Percentiles rank a stretch among this genome's conserved stretches.
phyloP scores from a whole-genome alignment of 2,329 filamentous ascomycete species.

The Diaporthe australafricana region DNA sequence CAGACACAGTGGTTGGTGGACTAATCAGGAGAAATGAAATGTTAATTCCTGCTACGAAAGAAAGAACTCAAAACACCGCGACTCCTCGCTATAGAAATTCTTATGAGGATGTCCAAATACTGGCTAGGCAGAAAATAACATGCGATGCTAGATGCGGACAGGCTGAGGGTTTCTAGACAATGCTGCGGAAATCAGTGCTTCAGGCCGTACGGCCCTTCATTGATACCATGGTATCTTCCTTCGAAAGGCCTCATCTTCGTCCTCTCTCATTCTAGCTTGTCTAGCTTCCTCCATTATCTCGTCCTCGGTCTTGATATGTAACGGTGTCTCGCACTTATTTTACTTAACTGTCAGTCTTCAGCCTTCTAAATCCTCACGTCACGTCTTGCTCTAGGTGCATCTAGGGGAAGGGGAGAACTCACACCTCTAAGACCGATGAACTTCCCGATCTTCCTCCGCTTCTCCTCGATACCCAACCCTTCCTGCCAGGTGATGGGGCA shows the following conservation, averaged over 20 bases:
- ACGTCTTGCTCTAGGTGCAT: not conserved
- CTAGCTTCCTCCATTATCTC: constrained; percentile 59
- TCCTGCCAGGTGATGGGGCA: constrained; percentile 73
- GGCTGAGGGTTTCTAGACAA: not conserved
- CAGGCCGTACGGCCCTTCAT: not conserved
- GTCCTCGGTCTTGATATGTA: constrained; percentile 56
- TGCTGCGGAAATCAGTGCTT: not conserved
- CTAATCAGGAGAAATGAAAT: not conserved
- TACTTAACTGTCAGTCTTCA: constrained; percentile 25
- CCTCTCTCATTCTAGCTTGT: constrained; percentile 51
- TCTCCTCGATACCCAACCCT: constrained; percentile 70
- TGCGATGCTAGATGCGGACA: constrained; percentile 24
- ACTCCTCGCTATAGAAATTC: constrained; percentile 29
- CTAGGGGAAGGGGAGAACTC: not conserved
- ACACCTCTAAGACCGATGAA: constrained; percentile 78
- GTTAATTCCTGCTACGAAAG: not conserved
- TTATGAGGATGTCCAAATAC: constrained; percentile 12
- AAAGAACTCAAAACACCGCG: constrained; percentile 3
- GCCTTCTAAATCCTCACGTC: not conserved
- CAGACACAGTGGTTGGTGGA: constrained; percentile 3
- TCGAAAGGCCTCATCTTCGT: constrained; percentile 60
- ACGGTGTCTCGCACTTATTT: constrained; percentile 34
- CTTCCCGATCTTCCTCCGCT: constrained; percentile 77
- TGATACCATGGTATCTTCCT: constrained; percentile 57
- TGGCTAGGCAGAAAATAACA: constrained; percentile 5